A percentile compares a stretch with the other conserved stretches of the same genome.
Conservation (phyloP, 2,329 filamentous ascomycete genomes). For the Ophiostoma australiae region DNA sequence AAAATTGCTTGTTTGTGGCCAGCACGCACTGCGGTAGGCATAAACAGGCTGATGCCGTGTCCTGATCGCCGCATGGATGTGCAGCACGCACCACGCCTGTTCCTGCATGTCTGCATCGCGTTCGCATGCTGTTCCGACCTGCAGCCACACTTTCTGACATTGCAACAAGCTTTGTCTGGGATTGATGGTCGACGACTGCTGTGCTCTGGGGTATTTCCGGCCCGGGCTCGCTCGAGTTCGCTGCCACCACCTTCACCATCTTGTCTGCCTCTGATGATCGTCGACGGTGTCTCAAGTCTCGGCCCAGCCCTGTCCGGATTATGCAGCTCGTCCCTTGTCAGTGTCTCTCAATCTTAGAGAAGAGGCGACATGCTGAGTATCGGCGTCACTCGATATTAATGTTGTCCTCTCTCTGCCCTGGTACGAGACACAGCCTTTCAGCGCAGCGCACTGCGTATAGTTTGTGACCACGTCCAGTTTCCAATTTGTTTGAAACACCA, state of each 20-base stretch:
- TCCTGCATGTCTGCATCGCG: not conserved
- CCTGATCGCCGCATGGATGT: conserved; percentile 5
- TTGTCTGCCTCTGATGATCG: not conserved
- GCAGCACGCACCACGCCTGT: not conserved
- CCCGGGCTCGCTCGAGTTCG: not conserved
- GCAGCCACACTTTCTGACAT: not conserved
- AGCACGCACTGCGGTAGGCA: not conserved
- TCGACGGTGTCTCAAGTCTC: not conserved
- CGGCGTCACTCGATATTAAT: not conserved
- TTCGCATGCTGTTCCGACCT: not conserved
- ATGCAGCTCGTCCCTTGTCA: not conserved
- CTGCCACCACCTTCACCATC: not conserved
- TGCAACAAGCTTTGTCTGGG: conserved; percentile 3
- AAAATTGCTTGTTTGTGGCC: not conserved
- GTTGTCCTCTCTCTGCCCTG: not conserved
- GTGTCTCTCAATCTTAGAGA: not conserved
- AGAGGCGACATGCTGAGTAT: not conserved
- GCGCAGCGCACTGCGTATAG: not conserved
- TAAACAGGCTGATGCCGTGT: not conserved
- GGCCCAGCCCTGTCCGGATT: not conserved
- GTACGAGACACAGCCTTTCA: not conserved
- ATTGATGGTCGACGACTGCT: not conserved
- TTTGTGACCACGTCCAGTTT: not conserved
- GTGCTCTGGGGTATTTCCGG: not conserved
- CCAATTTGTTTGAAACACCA: not conserved